Conservation (phyloP, 164 flowering plant species). For the Vitis cinerea region DNA sequence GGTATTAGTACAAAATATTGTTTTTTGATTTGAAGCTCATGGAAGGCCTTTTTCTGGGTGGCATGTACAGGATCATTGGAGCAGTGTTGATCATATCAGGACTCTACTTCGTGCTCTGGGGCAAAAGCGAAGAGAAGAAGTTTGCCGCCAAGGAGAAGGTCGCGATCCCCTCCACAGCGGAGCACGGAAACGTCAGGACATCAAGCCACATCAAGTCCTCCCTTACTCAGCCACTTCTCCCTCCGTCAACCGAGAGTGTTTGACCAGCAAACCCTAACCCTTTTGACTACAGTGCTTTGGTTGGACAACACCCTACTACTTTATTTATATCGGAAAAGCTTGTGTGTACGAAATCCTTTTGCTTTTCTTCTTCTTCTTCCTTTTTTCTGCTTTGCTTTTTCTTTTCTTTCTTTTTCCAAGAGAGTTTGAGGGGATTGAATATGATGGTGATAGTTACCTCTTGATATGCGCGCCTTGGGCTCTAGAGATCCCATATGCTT, state of each 20-base stretch:
- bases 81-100: constrained; percentile 86
- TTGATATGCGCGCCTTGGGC: constrained; percentile 6
- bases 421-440: constrained; percentile 16
- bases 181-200: constrained; percentile 45
- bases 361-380: neutral
- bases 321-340: constrained; percentile 14
- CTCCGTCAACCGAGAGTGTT: constrained; percentile 66
- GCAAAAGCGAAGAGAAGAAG: constrained; percentile 81
- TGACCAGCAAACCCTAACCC: constrained; percentile 25
- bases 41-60: too few species aligned
- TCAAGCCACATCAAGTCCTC: constrained; percentile 49
- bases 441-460: constrained; percentile 9
- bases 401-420: constrained; percentile 1
- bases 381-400: neutral
- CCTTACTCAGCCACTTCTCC: constrained; percentile 78
- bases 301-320: neutral
- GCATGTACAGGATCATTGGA: constrained; percentile 81
- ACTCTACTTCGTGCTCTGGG: constrained; percentile 94
- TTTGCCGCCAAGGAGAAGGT: constrained; percentile 35
- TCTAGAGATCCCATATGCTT: constrained; percentile 19
- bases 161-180: constrained; percentile 37
- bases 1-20: too few species aligned
- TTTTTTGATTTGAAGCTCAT: too few species aligned
- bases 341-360: constrained; percentile 24
- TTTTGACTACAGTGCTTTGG: constrained; percentile 7